Conservation (phyloP, 768 basidiomycete genomes). For the Clavulina sp. region DNA sequence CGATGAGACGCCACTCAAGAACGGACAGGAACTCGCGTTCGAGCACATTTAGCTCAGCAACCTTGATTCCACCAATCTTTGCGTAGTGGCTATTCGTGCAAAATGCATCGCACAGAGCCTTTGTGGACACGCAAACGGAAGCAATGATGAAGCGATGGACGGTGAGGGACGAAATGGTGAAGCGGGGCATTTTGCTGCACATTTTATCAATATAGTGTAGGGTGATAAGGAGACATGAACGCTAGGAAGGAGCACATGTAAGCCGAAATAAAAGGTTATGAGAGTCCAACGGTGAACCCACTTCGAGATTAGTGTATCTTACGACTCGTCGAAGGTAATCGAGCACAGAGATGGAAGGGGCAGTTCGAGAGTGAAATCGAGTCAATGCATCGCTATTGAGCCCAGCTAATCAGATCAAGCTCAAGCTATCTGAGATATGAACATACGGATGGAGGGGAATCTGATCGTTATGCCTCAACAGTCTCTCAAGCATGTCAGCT, state of each 20-base stretch:
- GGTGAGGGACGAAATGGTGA: constrained; percentile 89
- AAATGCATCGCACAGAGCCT: constrained; percentile 90
- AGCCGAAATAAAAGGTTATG: not conserved
- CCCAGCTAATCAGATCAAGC: constrained; percentile 12
- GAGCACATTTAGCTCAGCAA: constrained; percentile 80
- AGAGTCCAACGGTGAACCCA: constrained; percentile 20
- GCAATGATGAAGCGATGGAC: constrained; percentile 97
- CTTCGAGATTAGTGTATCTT: constrained; percentile 90
- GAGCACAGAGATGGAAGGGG: constrained; percentile 71
- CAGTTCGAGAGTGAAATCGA: constrained; percentile 87
- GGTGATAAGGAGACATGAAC: constrained; percentile 62
- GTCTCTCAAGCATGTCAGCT: constrained; percentile 93
- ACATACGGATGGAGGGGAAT: constrained; percentile 75
- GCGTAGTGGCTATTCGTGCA: constrained; percentile 92
- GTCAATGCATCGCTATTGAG: constrained; percentile 64
- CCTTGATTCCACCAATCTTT: constrained; percentile 85
- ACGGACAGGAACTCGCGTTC: constrained; percentile 84
- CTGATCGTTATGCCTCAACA: constrained; percentile 91
- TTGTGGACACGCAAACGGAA: constrained; percentile 79
- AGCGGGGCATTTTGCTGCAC: constrained; percentile 67
- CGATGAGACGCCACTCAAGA: constrained; percentile 90
- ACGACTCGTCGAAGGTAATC: constrained; percentile 93
- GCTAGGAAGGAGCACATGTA: constrained; percentile 24
- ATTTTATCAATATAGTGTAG: constrained; percentile 90
- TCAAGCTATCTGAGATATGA: constrained; percentile 13